Base-by-base conservation (phyloP, 192 early-diverging fungal genomes). In the Coemansia sp. region DNA sequence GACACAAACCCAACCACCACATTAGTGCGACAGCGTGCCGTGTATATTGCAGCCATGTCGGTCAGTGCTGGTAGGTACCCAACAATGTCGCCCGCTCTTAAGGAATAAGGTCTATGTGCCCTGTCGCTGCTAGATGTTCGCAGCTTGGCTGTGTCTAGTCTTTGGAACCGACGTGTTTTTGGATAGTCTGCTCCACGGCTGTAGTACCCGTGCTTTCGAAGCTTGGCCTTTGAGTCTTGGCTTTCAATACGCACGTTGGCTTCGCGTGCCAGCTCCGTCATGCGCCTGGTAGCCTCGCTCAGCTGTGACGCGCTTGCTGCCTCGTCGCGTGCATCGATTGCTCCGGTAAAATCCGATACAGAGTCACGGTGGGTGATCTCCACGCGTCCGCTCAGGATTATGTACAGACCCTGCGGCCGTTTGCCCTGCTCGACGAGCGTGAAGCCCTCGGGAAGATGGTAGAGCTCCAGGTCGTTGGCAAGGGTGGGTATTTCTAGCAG, bases 31-130 rank as follows among this genome's bases (percentile, higher is more conserved):
- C 93, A 89, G 18, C 80, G 70, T 26, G 96, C 85, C 9, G 85
- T 89, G 18, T 94, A 90, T 50, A 93, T 87, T 19, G 90, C 89
- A 5, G 89, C 84, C 78, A 93, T 89, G 35, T 91, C 93, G 4
- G 89, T 96, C 34, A 99, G 64, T 9, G 93, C 91, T 9, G 90
- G 82, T 30, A 99, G 66, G 60, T 99, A 99, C 9, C 94, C 94
- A 3, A 89, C 92, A 6, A 99, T 41, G 5, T 91, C 89, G 39
- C 97, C 95, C 7, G 93, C 81, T 7, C 85, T 75, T 46, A 93
- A 83, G 19, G 81, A 64, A 60, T 94, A 98, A 32, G 87, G 37
- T 19, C 37, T 55, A 18, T 79, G 74, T 10, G 67, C 60, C 10
- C 53, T 48, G 14, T 29, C 29, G n/a, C 55, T 63, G 29, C 37